Base-by-base conservation (phyloP, 202 grass and related monocot genomes). In the Miscanthus sacchariflorus region DNA sequence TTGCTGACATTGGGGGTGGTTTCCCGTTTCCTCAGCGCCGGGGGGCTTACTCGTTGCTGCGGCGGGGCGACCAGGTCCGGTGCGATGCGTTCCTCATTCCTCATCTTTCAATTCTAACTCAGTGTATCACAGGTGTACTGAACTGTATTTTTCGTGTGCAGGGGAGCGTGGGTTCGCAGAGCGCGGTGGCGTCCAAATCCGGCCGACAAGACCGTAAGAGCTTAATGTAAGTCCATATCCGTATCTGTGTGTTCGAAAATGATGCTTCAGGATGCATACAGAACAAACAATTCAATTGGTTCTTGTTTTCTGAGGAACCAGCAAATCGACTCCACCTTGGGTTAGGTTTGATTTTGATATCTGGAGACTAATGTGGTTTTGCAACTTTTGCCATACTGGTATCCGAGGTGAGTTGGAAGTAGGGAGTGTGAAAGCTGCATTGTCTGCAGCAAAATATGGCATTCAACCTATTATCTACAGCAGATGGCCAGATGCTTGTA, bases 141-240 rank as follows among this genome's bases (percentile, higher is more conserved):
- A 85, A 70, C 8, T 43, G 4, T 27, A 21, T 38, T 69, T 40
- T 40, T 19, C 25, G 49, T 39, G 13, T 27, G 61, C 70, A 68
- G 38, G 44, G 68, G 56, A 78, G 70, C 19, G 69, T 70, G 81
- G 50, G 46, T 12, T 72, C 58, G 23, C 72, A 10, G 68, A 68
- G 58, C 18, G 43, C 23, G 40, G 72, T 18, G 42, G 49, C 73
- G 33, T 74, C 67, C 25, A 6, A 58, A 9, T 23, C 19, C 8
- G n/a, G 48, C 9, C 0, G 80, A 81, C 84, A 76, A 84, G 76
- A 11, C 7, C 38, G 76, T 84, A 70, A 84, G 80, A 43, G 12
- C 71, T 66, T n/a, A 39, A 2, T 24, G 12, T 11, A 8, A 24
- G 1, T 59, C 18, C 74, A 5, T 30, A 69, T 70, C 13, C 24